Conservation (phyloP, 352 stramenopile species). For the Aphanomyces astaci region DNA sequence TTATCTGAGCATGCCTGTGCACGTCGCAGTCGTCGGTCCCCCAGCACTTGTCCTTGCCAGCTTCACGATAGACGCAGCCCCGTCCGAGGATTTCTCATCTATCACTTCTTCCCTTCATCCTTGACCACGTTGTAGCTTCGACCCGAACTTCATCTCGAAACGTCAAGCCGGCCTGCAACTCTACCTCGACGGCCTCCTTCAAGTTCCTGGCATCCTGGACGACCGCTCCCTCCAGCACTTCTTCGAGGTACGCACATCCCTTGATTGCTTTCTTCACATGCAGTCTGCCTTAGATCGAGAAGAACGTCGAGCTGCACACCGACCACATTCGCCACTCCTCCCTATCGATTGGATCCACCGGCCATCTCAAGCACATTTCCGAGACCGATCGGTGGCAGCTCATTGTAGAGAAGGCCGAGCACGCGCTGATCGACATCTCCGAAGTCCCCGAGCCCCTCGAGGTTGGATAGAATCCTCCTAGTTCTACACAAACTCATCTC, state of each 20-base stretch:
- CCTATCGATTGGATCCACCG: constrained; percentile 16
- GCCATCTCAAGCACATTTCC: constrained; percentile 36
- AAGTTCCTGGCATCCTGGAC: constrained; percentile 63
- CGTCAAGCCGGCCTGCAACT: constrained; percentile 63
- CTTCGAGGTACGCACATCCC: constrained; percentile 30
- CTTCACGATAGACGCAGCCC: not conserved
- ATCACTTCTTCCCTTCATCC: not conserved
- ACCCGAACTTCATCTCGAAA: constrained; percentile 74
- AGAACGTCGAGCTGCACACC: constrained; percentile 57
- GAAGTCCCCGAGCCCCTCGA: constrained; percentile 73
- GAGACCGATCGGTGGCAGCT: constrained; percentile 69
- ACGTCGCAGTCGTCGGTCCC: not conserved
- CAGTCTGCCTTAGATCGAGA: constrained; percentile 35
- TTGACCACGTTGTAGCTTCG: constrained; percentile 41
- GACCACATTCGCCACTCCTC: constrained; percentile 31
- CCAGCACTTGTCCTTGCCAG: not conserved
- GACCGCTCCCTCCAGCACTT: constrained; percentile 73
- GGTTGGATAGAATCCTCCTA: too few relatives aligned
- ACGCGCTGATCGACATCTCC: constrained; percentile 78
- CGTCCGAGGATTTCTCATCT: not conserved
- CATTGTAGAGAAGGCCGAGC: constrained; percentile 66
- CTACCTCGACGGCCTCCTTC: constrained; percentile 57
- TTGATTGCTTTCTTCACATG: not conserved
- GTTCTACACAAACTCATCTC: too few relatives aligned
- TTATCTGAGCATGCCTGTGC: constrained; percentile 50